These are phyloP conservation scores for Baudoinia panamericana DNA, from an alignment of 495 filamentous ascomycete species.

Conservation along the genomic window DNA sequence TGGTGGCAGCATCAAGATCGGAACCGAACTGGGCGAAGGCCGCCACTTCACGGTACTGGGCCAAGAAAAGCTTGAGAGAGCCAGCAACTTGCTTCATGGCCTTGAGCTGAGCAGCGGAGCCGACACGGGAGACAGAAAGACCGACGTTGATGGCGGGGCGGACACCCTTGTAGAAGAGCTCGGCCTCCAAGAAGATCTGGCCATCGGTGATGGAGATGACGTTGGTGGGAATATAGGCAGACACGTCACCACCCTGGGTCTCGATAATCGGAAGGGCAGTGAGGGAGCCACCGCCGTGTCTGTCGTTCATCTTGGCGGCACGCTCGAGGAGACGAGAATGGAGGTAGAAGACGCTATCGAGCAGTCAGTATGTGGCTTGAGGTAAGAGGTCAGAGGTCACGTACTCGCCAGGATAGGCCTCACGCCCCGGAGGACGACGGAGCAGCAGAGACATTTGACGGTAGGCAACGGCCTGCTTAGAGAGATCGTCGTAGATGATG, in stretches of 20 bases:
- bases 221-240: constrained; percentile 99
- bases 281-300: constrained; percentile 87
- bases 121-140: constrained; percentile 99
- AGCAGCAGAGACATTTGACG: constrained; percentile 99
- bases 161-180: constrained; percentile 99
- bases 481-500: constrained; percentile 91
- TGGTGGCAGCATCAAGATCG: constrained; percentile 95
- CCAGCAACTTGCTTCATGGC: constrained; percentile 99
- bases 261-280: constrained; percentile 98
- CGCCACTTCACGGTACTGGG: constrained; percentile 99
- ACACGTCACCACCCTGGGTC: constrained; percentile 99
- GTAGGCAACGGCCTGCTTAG: constrained; percentile 92
- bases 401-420: constrained; percentile 96
- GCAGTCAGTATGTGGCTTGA: constrained; percentile 21
- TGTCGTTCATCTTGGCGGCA: constrained; percentile 98
- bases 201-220: constrained; percentile 99
- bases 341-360: constrained; percentile 81
- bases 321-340: constrained; percentile 99
- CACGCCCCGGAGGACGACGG: constrained; percentile 97
- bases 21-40: constrained; percentile 99
- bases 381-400: constrained; percentile 16
- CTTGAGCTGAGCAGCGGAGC: constrained; percentile 98
- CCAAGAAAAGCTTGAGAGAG: constrained; percentile 99
- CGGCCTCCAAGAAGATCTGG: constrained; percentile 98
- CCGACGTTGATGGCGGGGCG: constrained; percentile 99